These are phyloP conservation scores for Boeremia exigua DNA, from an alignment of 2,329 filamentous ascomycete species.

Conservation along the genomic window DNA sequence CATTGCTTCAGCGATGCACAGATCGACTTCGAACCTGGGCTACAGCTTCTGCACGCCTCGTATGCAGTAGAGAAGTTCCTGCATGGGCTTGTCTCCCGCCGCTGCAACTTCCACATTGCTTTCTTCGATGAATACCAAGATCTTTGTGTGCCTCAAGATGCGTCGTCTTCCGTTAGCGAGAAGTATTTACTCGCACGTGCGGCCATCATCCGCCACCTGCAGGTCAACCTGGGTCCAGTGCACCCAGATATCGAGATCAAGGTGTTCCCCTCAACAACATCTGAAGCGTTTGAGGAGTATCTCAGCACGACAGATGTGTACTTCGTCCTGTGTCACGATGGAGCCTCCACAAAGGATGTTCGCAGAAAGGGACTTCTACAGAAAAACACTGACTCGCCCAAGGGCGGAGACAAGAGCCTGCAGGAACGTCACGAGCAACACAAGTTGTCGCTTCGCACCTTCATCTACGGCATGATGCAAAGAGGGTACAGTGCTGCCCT, in stretches of 20 bases:
- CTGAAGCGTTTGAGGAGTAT: slow-evolving; percentile 62
- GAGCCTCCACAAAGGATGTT: slow-evolving; percentile 46
- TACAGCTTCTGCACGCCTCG: slow-evolving; percentile 74
- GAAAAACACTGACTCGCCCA: slow-evolving; percentile 25
- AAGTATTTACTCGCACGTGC: slow-evolving; percentile 69
- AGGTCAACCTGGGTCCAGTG: slow-evolving; percentile 49
- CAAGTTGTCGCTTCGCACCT: slow-evolving; percentile 48
- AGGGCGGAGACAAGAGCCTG: slow-evolving; percentile 25
- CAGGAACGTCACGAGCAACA: slow-evolving; percentile 31
- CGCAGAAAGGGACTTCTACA: slow-evolving; percentile 26
- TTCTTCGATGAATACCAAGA: slow-evolving; percentile 68
- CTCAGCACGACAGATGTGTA: slow-evolving; percentile 62
- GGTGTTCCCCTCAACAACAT: slow-evolving; percentile 57
- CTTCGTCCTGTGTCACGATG: slow-evolving; percentile 74
- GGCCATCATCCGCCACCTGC: slow-evolving; percentile 69
- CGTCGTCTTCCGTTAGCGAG: slow-evolving; percentile 39
- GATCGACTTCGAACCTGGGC: slow-evolving; percentile 69
- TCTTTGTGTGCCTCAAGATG: slow-evolving; percentile 61
- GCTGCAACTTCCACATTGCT: slow-evolving; percentile 73
- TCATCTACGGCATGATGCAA: slow-evolving; percentile 63
- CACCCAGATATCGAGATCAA: slow-evolving; percentile 54
- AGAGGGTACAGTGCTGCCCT: slow-evolving; percentile 67
- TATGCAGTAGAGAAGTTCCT: slow-evolving; percentile 73
- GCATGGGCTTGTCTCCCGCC: slow-evolving; percentile 63
- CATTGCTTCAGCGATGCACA: slow-evolving; percentile 67